Percentiles rank a stretch among this genome's conserved stretches.
Evolutionary conservation across 768 basidiomycete species (phyloP).

Genomic region (Amanita phalloides): DNA sequence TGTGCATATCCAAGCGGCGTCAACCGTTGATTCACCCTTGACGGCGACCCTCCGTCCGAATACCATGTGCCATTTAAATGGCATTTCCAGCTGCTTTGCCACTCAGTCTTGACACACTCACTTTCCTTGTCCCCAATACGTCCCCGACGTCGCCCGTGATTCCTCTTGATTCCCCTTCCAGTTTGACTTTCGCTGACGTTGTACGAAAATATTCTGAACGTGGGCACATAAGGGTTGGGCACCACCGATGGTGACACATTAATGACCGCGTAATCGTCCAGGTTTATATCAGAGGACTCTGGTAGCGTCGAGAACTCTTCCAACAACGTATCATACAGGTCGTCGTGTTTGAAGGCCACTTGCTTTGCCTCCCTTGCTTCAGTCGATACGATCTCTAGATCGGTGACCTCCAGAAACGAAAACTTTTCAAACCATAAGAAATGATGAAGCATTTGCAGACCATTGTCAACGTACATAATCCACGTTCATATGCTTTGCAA

Average conservation of each 20-base stretch:
- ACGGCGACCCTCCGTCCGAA: constrained; percentile 57
- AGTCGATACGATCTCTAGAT: constrained; percentile 34
- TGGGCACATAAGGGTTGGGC: constrained; percentile 79
- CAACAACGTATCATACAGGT: constrained; percentile 47
- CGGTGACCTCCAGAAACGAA: constrained; percentile 42
- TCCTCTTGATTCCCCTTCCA: constrained; percentile 18
- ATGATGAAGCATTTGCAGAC: not conserved
- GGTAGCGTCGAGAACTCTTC: constrained; percentile 59
- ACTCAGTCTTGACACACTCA: constrained; percentile 37
- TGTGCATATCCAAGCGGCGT: constrained; percentile 80
- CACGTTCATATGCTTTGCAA: constrained; percentile 65
- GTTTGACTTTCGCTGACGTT: constrained; percentile 40
- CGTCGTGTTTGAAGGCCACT: constrained; percentile 10
- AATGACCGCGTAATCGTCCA: constrained; percentile 62
- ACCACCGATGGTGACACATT: constrained; percentile 78
- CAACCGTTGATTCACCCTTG: constrained; percentile 57
- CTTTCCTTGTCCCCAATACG: constrained; percentile 31
- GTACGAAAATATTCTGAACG: constrained; percentile 74
- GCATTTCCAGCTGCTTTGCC: constrained; percentile 56
- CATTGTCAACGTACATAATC: constrained; percentile 48
- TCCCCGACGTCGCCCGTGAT: constrained; percentile 40
- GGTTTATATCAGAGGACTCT: constrained; percentile 36
- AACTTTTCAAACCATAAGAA: constrained; percentile 28
- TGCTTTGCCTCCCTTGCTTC: constrained; percentile 12
- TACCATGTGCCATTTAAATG: constrained; percentile 48